Evolutionary conservation across 441 rosid genomes (phyloP).

Genomic region (Brassica balearica): DNA sequence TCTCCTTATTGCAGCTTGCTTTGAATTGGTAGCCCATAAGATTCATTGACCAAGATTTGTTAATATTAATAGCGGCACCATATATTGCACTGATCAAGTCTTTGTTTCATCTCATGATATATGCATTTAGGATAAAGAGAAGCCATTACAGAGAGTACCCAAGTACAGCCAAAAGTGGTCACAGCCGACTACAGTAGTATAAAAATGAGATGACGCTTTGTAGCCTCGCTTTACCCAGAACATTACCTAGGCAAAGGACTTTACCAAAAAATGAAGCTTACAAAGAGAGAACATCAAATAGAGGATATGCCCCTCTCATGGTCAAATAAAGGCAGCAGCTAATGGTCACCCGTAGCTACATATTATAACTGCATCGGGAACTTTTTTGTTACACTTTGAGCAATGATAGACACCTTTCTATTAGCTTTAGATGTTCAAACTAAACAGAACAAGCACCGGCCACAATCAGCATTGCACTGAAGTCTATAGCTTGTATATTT

Average conservation of each 20-base stretch:
- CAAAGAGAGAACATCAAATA: neutral
- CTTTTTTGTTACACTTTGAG: neutral
- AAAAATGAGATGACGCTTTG: neutral
- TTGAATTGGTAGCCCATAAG: neutral
- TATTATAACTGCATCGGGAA: neutral
- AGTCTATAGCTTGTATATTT: neutral
- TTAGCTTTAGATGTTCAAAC: slow-evolving; percentile 1
- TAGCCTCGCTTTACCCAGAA: neutral
- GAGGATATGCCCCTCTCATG: neutral
- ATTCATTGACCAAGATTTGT: neutral
- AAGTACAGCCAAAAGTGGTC: neutral
- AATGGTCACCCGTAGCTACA: neutral
- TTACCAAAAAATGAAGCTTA: neutral
- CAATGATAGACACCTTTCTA: neutral
- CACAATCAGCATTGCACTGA: neutral
- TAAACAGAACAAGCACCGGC: neutral
- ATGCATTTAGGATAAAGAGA: neutral
- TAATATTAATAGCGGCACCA: neutral
- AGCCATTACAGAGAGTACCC: neutral
- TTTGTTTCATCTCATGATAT: neutral
- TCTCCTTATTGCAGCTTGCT: neutral
- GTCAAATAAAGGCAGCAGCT: neutral
- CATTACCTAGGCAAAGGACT: neutral
- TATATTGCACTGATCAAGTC: neutral
- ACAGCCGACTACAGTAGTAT: neutral